Percentiles rank a stretch among this genome's conserved stretches.
phyloP scores from a whole-genome alignment of 2,329 filamentous ascomycete genomes.

The Polytolypa hystricis region DNA sequence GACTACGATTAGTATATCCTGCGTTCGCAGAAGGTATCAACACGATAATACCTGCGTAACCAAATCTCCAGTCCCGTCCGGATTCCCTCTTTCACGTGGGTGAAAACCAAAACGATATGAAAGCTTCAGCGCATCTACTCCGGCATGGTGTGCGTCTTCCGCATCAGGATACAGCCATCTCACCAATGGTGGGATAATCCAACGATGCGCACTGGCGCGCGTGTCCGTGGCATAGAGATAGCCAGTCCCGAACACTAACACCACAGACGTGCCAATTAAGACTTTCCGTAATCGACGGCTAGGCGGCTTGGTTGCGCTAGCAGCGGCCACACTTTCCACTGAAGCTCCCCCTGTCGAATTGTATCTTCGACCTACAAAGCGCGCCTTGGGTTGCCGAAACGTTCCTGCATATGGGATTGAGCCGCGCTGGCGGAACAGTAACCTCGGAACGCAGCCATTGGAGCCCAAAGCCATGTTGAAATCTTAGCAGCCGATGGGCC shows the following conservation, averaged over 20 bases:
- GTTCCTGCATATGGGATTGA: too few relatives aligned
- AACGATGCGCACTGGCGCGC: constrained; percentile 58
- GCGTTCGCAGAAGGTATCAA: too few relatives aligned
- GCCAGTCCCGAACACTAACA: constrained; percentile 36
- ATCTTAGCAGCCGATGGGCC: too few relatives aligned
- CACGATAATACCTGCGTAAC: constrained; percentile 39
- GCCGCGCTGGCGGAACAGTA: too few relatives aligned
- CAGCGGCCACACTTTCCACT: too few relatives aligned
- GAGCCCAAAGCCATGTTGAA: constrained; percentile 3
- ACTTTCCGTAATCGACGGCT: constrained; percentile 1
- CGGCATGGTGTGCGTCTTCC: constrained; percentile 83
- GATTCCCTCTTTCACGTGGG: constrained; percentile 65
- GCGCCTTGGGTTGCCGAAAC: too few relatives aligned
- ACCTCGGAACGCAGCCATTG: constrained; percentile 8
- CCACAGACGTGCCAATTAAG: constrained; percentile 40
- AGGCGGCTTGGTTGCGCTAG: too few relatives aligned
- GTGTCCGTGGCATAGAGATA: constrained; percentile 68
- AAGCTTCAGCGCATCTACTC: constrained; percentile 58
- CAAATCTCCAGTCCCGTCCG: constrained; percentile 43
- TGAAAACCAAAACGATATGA: constrained; percentile 67
- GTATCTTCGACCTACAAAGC: too few relatives aligned
- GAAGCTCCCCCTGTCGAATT: too few relatives aligned
- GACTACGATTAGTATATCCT: too few relatives aligned
- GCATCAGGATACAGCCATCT: constrained; percentile 34
- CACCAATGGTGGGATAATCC: constrained; percentile 44